Evolutionary conservation across 208 protist genomes (phyloP).

Genomic region (Zelonia costaricensis): DNA sequence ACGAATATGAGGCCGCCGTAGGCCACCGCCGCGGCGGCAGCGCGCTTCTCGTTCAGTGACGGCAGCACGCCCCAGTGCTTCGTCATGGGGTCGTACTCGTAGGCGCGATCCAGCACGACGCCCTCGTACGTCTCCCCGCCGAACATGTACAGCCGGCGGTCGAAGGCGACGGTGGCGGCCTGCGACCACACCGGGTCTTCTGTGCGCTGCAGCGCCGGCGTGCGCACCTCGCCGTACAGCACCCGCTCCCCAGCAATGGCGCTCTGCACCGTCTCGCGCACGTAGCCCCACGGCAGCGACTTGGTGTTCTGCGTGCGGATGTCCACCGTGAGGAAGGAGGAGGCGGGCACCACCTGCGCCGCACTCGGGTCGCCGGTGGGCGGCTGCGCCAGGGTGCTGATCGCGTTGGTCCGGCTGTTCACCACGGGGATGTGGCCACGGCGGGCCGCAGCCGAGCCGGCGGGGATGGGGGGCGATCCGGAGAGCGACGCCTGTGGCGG

Average conservation of each 20-base stretch:
- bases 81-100: constrained; percentile 37
- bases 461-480: not conserved
- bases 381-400: constrained; percentile 1
- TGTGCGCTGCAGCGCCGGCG: constrained; percentile 31
- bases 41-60: constrained; percentile 30
- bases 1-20: constrained; percentile 35
- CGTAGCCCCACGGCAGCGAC: constrained; percentile 41
- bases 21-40: constrained; percentile 31
- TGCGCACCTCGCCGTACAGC: constrained; percentile 33
- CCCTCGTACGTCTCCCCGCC: constrained; percentile 51
- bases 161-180: constrained; percentile 33
- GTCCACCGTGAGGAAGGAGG: constrained; percentile 51
- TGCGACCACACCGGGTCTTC: constrained; percentile 40
- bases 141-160: constrained; percentile 47
- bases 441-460: not conserved
- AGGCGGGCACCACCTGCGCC: constrained; percentile 19
- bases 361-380: constrained; percentile 2
- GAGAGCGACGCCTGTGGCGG: not conserved
- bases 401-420: not conserved
- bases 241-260: constrained; percentile 36
- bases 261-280: constrained; percentile 29
- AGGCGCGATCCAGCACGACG: constrained; percentile 39
- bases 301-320: constrained; percentile 55
- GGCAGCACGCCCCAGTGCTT: constrained; percentile 43
- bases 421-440: not conserved